These are phyloP conservation scores for Berberis vulgaris DNA, from an alignment of 164 flowering plant species.

Conservation along the genomic window DNA sequence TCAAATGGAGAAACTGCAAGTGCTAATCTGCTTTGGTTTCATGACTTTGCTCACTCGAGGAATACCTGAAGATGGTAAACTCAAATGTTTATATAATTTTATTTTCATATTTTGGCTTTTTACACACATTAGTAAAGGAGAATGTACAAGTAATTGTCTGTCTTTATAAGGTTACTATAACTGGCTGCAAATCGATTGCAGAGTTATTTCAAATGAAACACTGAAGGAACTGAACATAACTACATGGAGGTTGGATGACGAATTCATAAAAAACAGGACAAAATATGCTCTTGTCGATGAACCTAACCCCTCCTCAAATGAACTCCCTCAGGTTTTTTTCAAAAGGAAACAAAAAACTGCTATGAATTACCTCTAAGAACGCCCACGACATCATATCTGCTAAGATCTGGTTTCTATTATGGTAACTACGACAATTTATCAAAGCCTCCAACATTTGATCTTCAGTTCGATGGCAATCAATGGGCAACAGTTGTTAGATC, in stretches of 20 bases:
- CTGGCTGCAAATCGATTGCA: slow-evolving; percentile 1
- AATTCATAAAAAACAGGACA: slow-evolving; percentile 3
- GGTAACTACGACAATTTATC: slow-evolving; percentile 19
- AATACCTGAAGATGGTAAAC: too few relatives aligned
- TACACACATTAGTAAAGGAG: too few relatives aligned
- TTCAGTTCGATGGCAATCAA: slow-evolving; percentile 3
- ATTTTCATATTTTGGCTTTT: too few relatives aligned
- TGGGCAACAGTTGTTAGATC: slow-evolving; percentile 16
- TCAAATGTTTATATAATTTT: too few relatives aligned
- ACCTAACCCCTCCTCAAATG: neutral
- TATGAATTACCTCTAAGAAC: neutral
- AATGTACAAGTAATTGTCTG: too few relatives aligned
- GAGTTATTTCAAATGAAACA: neutral
- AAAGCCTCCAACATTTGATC: slow-evolving; percentile 14
- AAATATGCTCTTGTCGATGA: neutral
- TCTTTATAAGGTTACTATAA: too few relatives aligned
- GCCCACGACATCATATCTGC: neutral
- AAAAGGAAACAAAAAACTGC: slow-evolving; percentile 1
- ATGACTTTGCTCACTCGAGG: too few relatives aligned
- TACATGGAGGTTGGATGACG: neutral
- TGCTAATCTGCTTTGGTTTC: too few relatives aligned
- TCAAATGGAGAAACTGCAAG: too few relatives aligned
- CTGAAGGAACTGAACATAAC: neutral
- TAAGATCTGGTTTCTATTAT: slow-evolving; percentile 16
- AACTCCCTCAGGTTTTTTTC: slow-evolving; percentile 12